A percentile compares a stretch with the other conserved stretches of the same genome.
phyloP scores from a whole-genome alignment of 257 asterid species.

The Parsonsia alboflavescens region DNA sequence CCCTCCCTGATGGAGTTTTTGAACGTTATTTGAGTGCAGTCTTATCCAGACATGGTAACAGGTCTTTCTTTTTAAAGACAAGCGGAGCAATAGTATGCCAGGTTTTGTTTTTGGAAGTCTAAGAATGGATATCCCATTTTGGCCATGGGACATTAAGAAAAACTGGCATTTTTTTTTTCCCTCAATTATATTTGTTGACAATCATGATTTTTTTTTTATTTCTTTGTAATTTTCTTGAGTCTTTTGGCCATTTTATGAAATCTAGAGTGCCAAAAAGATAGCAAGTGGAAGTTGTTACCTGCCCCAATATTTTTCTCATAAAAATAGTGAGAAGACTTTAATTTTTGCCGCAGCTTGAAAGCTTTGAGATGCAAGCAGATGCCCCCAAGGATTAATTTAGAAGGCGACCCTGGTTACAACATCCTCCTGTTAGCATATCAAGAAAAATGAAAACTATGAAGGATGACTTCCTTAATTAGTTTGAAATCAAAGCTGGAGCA shows the following conservation, averaged over 20 bases:
- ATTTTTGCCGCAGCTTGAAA: not conserved
- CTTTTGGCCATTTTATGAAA: not conserved
- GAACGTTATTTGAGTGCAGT: not conserved
- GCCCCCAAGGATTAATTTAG: not conserved
- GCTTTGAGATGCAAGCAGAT: not conserved
- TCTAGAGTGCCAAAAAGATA: not conserved
- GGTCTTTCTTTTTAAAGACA: not conserved
- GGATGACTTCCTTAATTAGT: not conserved
- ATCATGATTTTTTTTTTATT: not conserved
- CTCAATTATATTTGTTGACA: not conserved
- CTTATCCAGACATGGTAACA: not conserved
- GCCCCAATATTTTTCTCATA: not conserved
- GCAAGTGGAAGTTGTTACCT: not conserved
- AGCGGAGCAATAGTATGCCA: not conserved
- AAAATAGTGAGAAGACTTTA: not conserved
- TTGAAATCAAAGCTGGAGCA: not conserved
- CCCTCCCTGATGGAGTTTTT: not conserved
- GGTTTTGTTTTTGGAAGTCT: not conserved
- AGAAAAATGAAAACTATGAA: not conserved
- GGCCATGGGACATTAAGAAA: not conserved
- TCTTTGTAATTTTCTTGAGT: not conserved
- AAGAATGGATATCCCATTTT: not conserved
- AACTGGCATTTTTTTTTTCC: not conserved
- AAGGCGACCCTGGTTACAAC: not conserved
- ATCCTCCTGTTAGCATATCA: not conserved